phyloP scores from a whole-genome alignment of 768 basidiomycete genomes.

The Chalciporus piperatus region DNA sequence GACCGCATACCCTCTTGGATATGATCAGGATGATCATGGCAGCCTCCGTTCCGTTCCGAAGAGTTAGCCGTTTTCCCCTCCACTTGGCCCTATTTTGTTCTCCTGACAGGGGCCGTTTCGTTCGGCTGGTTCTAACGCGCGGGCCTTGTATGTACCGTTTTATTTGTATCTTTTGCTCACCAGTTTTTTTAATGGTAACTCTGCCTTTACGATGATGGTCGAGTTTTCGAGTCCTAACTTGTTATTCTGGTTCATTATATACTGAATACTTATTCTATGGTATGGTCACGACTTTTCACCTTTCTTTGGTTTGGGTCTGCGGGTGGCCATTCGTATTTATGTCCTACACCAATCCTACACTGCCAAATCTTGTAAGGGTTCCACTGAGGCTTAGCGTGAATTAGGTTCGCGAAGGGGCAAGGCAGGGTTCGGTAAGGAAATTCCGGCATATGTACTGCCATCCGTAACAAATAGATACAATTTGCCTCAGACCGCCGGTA shows the following conservation, averaged over 20 bases:
- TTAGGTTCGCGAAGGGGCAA: no score
- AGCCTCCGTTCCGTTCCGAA: slow-evolving; percentile 25
- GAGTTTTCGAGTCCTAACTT: slow-evolving; percentile 2
- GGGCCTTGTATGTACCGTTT: slow-evolving; percentile 26
- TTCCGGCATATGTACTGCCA: no score
- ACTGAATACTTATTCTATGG: slow-evolving; percentile 5
- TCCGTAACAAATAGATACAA: no score
- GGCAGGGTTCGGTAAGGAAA: no score
- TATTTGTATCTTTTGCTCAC: slow-evolving; percentile 24
- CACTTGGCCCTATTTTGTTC: slow-evolving; percentile 4
- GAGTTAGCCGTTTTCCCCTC: slow-evolving; percentile 13
- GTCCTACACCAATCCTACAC: slow-evolving; percentile 5
- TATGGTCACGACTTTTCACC: not conserved
- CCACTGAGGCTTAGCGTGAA: no score
- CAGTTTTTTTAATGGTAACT: slow-evolving; percentile 14
- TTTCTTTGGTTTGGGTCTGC: slow-evolving; percentile 13
- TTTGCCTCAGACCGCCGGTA: no score
- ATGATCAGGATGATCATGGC: slow-evolving; percentile 45
- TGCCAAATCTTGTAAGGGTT: no score
- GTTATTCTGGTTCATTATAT: slow-evolving; percentile 3
- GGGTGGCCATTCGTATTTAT: slow-evolving; percentile 14
- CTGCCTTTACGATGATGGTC: slow-evolving; percentile 1
- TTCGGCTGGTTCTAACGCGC: slow-evolving; percentile 28
- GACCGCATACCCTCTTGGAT: slow-evolving; percentile 79
- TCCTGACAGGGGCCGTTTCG: slow-evolving; percentile 9